phyloP scores from a whole-genome alignment of 306 rosid genomes.

The Lupinus albus region DNA sequence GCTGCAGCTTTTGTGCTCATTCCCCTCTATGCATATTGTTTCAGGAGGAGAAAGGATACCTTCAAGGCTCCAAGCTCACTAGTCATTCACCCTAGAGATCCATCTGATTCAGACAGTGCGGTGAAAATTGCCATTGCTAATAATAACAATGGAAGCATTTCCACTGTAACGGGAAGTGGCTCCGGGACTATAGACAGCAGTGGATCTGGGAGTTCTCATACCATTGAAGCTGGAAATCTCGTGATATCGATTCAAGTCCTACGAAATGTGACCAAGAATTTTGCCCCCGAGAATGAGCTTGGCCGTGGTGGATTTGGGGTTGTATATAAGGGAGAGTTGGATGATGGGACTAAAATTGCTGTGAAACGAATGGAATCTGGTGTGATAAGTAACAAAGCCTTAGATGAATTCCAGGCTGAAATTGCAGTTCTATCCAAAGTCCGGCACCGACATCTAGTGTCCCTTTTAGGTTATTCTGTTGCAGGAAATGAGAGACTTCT shows the following conservation, averaged over 20 bases:
- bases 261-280: constrained; percentile 80
- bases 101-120: constrained; percentile 67
- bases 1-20: constrained; percentile 73
- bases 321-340: constrained; percentile 92
- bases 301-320: constrained; percentile 99
- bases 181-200: constrained; percentile 68
- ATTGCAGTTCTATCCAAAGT: constrained; percentile 95
- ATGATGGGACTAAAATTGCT: constrained; percentile 90
- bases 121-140: constrained; percentile 71
- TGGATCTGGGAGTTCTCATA: constrained; percentile 71
- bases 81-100: constrained; percentile 90
- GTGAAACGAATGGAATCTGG: constrained; percentile 95
- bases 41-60: constrained; percentile 57
- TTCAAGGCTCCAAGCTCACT: constrained; percentile 60
- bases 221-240: constrained; percentile 89
- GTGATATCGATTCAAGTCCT: constrained; percentile 90
- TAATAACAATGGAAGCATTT: constrained; percentile 58
- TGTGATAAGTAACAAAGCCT: constrained; percentile 76
- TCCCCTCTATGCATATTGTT: constrained; percentile 65
- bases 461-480: constrained; percentile 78
- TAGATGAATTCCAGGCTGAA: constrained; percentile 94
- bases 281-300: constrained; percentile 88
- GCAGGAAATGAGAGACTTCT: constrained; percentile 87
- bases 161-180: constrained; percentile 65
- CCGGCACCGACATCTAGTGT: constrained; percentile 92